Conservation (phyloP, 176 grass and related monocot genomes). For the Carex kokanica region DNA sequence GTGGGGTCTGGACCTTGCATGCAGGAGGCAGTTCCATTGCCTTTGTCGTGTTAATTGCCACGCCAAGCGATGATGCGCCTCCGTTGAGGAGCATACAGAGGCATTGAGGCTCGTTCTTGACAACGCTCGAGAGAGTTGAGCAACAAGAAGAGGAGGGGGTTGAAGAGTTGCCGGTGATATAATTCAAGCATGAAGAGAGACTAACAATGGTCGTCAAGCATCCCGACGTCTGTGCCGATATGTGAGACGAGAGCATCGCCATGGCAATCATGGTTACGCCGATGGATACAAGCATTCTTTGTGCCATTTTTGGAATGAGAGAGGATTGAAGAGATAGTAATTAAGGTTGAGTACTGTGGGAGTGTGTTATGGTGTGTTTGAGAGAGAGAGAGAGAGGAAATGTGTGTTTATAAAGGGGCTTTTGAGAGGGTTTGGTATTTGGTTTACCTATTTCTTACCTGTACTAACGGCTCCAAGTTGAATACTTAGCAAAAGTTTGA, state of each 20-base stretch:
- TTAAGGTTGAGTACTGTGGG: background rate
- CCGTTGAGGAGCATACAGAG: constrained; percentile 47
- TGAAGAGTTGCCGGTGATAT: constrained; percentile 55
- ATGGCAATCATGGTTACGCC: constrained; percentile 30
- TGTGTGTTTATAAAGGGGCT: background rate
- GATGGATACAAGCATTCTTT: background rate
- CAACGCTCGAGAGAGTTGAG: constrained; percentile 34
- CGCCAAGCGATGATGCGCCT: constrained; percentile 29
- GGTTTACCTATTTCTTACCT: constrained; percentile 32
- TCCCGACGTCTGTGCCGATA: constrained; percentile 41
- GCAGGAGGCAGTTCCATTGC: constrained; percentile 37
- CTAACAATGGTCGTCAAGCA: constrained; percentile 41
- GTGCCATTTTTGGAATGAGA: constrained; percentile 26
- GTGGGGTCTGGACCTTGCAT: constrained; percentile 48
- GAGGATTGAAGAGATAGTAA: background rate
- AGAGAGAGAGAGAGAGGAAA: background rate
- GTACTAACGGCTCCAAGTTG: constrained; percentile 20
- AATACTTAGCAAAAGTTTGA: constrained; percentile 14
- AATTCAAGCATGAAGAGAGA: constrained; percentile 52
- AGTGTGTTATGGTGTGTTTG: background rate
- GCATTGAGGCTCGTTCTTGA: constrained; percentile 57
- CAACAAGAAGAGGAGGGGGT: constrained; percentile 66
- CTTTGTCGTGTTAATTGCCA: constrained; percentile 37
- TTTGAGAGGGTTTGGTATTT: background rate
- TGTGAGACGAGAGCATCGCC: background rate